A percentile compares a stretch with the other conserved stretches of the same genome.
Evolutionary conservation across 352 stramenopile species (phyloP).

Genomic region (Globisporangium polare): DNA sequence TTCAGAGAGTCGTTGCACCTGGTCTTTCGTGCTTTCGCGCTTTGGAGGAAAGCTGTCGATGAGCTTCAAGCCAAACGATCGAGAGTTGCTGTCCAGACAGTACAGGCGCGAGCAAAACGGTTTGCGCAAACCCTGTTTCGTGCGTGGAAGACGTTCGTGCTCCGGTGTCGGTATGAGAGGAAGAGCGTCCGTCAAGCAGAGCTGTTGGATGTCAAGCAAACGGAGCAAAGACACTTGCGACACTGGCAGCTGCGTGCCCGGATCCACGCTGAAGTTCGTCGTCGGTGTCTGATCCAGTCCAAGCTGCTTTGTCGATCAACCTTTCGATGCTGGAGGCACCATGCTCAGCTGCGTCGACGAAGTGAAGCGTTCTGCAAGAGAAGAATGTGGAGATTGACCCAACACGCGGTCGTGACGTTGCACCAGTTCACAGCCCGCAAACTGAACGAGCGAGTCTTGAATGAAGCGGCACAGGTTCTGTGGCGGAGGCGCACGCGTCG

Average conservation of each 20-base stretch:
- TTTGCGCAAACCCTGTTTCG: background rate
- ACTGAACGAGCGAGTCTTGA: conserved; percentile 5
- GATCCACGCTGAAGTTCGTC: background rate
- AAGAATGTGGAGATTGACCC: background rate
- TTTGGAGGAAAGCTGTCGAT: conserved; percentile 8
- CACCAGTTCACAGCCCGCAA: background rate
- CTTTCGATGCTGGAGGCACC: background rate
- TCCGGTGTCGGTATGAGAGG: background rate
- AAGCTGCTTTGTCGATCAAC: background rate
- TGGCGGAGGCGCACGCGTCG: conserved; percentile 5
- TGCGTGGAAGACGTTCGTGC: conserved; percentile 5
- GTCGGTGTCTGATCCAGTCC: background rate
- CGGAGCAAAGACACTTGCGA: background rate
- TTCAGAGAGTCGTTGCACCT: conserved; percentile 14
- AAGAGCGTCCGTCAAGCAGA: background rate
- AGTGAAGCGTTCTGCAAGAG: background rate
- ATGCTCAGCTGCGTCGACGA: background rate
- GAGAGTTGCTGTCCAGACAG: background rate
- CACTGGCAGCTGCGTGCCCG: background rate
- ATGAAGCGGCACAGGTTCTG: background rate
- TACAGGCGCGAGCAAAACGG: background rate
- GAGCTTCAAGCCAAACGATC: background rate
- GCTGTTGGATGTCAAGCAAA: background rate
- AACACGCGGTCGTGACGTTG: background rate
- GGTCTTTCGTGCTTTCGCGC: conserved; percentile 10